Conservation (phyloP, 2,329 filamentous ascomycete species). For the Septoria linicola region DNA sequence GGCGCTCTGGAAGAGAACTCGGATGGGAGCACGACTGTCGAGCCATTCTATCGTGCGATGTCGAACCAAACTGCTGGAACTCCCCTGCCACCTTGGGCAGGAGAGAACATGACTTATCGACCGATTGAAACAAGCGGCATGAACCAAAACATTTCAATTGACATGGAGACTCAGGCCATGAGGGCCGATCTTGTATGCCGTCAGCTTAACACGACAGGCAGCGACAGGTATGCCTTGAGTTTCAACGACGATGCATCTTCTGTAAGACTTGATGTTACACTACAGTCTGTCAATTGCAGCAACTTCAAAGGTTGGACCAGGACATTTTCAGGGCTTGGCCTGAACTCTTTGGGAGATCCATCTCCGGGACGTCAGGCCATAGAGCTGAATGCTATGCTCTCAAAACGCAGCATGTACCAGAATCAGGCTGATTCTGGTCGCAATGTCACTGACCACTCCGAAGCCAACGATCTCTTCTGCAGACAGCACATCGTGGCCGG, state of each 20-base stretch:
- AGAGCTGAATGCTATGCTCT: slow-evolving; percentile 13
- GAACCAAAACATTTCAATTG: slow-evolving; percentile 19
- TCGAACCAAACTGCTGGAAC: slow-evolving; percentile 50
- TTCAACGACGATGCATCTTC: slow-evolving; percentile 8
- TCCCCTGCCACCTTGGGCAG: slow-evolving; percentile 52
- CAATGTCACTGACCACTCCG: not conserved
- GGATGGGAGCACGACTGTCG: slow-evolving; percentile 30
- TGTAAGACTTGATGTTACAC: slow-evolving; percentile 1
- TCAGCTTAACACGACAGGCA: slow-evolving; percentile 28
- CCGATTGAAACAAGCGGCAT: slow-evolving; percentile 39
- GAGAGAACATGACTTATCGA: slow-evolving; percentile 49
- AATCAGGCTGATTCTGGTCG: not conserved
- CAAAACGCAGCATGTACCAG: not conserved
- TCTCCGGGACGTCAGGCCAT: slow-evolving; percentile 10
- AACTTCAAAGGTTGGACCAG: slow-evolving; percentile 7
- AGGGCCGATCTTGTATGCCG: slow-evolving; percentile 40
- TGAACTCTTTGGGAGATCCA: slow-evolving; percentile 3
- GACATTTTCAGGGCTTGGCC: not conserved
- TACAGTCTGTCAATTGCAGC: slow-evolving; percentile 6
- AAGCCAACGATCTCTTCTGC: slow-evolving; percentile 22
- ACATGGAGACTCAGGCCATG: slow-evolving; percentile 38
- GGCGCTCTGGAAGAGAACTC: slow-evolving; percentile 31
- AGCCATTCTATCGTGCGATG: slow-evolving; percentile 46
- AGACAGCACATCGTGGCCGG: slow-evolving; percentile 29
- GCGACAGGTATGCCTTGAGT: slow-evolving; percentile 27